phyloP scores from a whole-genome alignment of 2,329 filamentous ascomycete species.

The Fusarium buharicum region DNA sequence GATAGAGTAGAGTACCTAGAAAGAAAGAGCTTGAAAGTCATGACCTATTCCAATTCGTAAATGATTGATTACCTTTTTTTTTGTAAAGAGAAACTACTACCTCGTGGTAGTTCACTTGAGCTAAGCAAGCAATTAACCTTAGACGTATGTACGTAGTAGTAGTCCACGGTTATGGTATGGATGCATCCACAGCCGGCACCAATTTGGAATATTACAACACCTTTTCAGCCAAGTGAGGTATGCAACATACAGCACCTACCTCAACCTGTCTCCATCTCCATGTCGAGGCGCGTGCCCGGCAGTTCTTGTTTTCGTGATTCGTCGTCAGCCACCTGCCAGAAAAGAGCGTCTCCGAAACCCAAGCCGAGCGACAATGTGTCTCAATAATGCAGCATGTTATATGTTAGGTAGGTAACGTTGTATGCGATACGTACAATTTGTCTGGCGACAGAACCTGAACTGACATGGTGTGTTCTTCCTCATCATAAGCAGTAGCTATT shows the following conservation, averaged over 20 bases:
- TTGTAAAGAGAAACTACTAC: slow-evolving; percentile 2
- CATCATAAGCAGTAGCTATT: no score
- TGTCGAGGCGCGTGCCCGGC: slow-evolving; percentile 13
- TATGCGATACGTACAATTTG: no score
- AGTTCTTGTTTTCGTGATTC: slow-evolving; percentile 5
- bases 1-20: no score
- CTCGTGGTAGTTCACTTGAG: neutral
- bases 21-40: no score
- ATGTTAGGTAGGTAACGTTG: no score
- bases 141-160: no score
- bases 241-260: neutral
- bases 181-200: slow-evolving; percentile 7
- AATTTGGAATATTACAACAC: slow-evolving; percentile 7
- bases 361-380: neutral
- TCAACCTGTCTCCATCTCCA: neutral
- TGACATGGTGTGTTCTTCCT: no score
- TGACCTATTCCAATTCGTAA: neutral
- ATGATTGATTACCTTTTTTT: neutral
- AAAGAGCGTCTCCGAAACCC: slow-evolving; percentile 10
- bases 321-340: slow-evolving; percentile 20
- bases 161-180: neutral
- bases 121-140: neutral
- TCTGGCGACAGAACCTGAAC: no score
- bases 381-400: no score
- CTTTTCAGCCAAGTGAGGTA: neutral